phyloP scores from a whole-genome alignment of 371 early-diverging fungal genomes.

The Coelomomyces lativittatus region DNA sequence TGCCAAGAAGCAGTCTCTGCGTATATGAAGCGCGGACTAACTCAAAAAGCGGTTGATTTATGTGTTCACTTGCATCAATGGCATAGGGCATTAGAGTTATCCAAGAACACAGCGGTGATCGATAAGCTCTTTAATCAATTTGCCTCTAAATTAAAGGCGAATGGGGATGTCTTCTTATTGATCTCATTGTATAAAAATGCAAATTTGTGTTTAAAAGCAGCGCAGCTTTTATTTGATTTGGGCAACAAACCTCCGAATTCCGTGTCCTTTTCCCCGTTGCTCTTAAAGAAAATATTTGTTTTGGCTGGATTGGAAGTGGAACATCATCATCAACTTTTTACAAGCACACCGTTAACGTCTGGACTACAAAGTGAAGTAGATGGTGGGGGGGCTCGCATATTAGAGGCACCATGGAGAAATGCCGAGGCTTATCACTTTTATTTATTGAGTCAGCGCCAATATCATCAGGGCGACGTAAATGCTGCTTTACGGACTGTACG shows the following conservation, averaged over 20 bases:
- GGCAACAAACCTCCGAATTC: no score
- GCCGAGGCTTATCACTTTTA: constrained; percentile 38
- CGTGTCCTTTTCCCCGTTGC: no score
- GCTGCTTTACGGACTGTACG: constrained; percentile 17
- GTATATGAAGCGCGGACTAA: constrained; percentile 14
- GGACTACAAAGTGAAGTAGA: neutral
- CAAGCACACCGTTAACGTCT: neutral
- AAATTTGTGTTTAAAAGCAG: constrained; percentile 24
- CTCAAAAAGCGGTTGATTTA: constrained; percentile 19
- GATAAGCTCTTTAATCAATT: constrained; percentile 18
- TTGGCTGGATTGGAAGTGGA: constrained; percentile 34
- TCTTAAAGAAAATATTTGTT: constrained; percentile 26
- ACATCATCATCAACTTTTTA: constrained; percentile 1
- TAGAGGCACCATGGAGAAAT: constrained; percentile 27
- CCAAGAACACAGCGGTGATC: constrained; percentile 8
- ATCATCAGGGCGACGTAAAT: constrained; percentile 15
- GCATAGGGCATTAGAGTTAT: constrained; percentile 23
- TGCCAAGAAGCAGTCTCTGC: constrained; percentile 18
- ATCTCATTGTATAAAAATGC: constrained; percentile 30
- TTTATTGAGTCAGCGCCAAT: constrained; percentile 25
- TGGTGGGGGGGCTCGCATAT: constrained; percentile 1
- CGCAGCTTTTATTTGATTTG: constrained; percentile 10
- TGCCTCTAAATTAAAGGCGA: constrained; percentile 10
- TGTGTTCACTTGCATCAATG: constrained; percentile 31
- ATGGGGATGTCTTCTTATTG: constrained; percentile 10